phyloP scores from a whole-genome alignment of 345 rosid species.

The Brassica juncea region DNA sequence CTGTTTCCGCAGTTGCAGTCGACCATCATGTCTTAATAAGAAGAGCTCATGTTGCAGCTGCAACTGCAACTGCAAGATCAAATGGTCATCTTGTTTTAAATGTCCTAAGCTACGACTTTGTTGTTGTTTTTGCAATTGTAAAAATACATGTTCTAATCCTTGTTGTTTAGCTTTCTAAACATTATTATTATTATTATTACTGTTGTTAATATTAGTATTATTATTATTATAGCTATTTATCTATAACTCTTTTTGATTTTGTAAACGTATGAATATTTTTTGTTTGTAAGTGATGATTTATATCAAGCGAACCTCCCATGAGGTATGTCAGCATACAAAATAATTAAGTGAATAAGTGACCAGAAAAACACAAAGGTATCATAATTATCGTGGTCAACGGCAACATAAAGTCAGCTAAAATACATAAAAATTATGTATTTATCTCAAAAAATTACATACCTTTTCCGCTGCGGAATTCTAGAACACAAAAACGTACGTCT shows the following conservation, averaged over 20 bases:
- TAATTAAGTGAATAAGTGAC: neutral
- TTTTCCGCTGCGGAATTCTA: neutral
- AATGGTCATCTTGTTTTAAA: constrained; percentile 49
- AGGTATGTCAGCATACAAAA: neutral
- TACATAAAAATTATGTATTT: neutral
- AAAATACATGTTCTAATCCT: constrained; percentile 52
- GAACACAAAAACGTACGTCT: neutral
- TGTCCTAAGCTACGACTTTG: constrained; percentile 54
- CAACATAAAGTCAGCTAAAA: neutral
- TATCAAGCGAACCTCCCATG: neutral
- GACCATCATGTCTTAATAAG: constrained; percentile 52
- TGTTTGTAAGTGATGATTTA: constrained; percentile 10
- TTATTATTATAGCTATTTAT: constrained; percentile 24
- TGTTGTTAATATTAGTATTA: constrained; percentile 14
- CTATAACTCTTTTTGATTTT: constrained; percentile 3
- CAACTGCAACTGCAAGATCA: constrained; percentile 45
- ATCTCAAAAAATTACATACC: neutral
- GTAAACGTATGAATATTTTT: constrained; percentile 34
- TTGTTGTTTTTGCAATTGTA: constrained; percentile 53
- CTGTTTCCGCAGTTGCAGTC: constrained; percentile 47
- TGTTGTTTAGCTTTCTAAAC: constrained; percentile 57
- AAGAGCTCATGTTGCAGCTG: constrained; percentile 55
- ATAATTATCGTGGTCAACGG: neutral
- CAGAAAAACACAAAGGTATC: neutral
- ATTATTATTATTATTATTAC: constrained; percentile 22